A percentile compares a stretch with the other conserved stretches of the same genome.
These are phyloP conservation scores for Rhododendron kiyosumense DNA, from an alignment of 148 eudicot genomes.

Conservation along the genomic window DNA sequence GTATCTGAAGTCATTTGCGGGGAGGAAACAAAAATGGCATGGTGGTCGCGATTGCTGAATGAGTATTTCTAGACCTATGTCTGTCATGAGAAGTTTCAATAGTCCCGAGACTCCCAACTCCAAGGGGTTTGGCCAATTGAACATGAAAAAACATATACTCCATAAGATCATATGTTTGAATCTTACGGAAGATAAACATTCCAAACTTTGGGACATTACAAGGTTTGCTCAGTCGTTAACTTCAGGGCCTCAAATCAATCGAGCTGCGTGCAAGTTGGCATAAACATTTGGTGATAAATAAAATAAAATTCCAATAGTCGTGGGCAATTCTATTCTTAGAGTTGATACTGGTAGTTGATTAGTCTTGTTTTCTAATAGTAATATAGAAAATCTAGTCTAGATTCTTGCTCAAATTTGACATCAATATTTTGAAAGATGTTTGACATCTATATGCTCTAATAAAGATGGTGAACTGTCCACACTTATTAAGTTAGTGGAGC, in stretches of 20 bases:
- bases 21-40: background rate
- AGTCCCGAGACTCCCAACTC: no score
- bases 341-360: background rate
- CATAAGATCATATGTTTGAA: background rate
- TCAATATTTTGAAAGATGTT: background rate
- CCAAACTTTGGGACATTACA: background rate
- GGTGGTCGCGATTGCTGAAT: background rate
- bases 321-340: background rate
- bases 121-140: background rate
- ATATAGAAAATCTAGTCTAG: background rate
- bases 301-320: background rate
- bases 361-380: background rate
- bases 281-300: no score
- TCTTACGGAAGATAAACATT: no score
- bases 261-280: background rate
- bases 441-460: background rate
- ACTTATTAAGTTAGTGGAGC: background rate
- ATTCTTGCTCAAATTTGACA: conserved; percentile 1
- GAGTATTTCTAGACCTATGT: background rate
- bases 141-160: no score
- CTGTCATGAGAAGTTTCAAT: background rate
- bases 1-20: background rate
- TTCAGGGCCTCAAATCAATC: fast-evolving
- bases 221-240: background rate
- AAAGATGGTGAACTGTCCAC: background rate